Conservation (phyloP, 108 stramenopile genomes). For the Pseudonitzschia multiseries region DNA sequence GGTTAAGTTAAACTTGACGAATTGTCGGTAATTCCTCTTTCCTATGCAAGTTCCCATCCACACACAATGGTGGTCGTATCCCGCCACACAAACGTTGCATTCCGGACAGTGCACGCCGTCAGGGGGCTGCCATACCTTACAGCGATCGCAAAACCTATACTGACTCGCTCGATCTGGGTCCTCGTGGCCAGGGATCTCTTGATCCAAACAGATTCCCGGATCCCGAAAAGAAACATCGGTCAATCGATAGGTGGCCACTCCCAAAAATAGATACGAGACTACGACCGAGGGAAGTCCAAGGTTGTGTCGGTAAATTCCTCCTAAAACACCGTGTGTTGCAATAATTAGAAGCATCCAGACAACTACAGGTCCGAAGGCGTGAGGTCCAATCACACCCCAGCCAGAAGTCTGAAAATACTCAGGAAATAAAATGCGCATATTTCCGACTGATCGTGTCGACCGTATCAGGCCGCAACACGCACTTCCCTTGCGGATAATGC, state of each 20-base stretch:
- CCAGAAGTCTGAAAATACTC: slow-evolving; percentile 43
- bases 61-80: slow-evolving; percentile 91
- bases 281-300: slow-evolving; percentile 45
- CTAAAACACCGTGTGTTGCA: slow-evolving; percentile 53
- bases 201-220: slow-evolving; percentile 56
- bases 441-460: slow-evolving; percentile 34
- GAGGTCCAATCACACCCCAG: slow-evolving; percentile 79
- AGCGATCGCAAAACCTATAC: slow-evolving; percentile 79
- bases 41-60: slow-evolving; percentile 93
- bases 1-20: slow-evolving; percentile 74
- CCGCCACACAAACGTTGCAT: slow-evolving; percentile 87
- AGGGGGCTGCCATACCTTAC: slow-evolving; percentile 74
- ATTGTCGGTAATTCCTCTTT: slow-evolving; percentile 70
- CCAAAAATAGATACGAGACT: slow-evolving; percentile 56
- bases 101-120: slow-evolving; percentile 85
- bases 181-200: slow-evolving; percentile 27
- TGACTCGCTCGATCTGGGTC: slow-evolving; percentile 27
- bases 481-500: background rate
- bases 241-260: slow-evolving; percentile 36
- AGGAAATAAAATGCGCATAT: slow-evolving; percentile 62
- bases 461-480: slow-evolving; percentile 10
- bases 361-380: slow-evolving; percentile 71
- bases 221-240: slow-evolving; percentile 57
- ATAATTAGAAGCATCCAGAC: slow-evolving; percentile 45
- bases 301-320: slow-evolving; percentile 21